Base-by-base conservation (phyloP, 139 green algal species). In the Raphidocelis subcapitata region DNA sequence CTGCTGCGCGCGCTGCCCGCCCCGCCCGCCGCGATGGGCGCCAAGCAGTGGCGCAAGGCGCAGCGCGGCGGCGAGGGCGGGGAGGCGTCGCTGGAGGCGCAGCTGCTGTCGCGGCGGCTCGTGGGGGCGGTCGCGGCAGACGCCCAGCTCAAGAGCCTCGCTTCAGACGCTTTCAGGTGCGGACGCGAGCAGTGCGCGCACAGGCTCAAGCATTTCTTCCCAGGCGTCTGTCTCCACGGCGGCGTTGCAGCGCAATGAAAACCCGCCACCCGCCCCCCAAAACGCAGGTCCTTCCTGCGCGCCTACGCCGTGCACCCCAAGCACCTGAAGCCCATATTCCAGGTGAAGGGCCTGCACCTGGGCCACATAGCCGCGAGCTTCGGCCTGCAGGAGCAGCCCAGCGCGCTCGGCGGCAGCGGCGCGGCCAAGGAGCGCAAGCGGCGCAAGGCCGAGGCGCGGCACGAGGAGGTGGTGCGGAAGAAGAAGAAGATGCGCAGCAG, bases 321-420 rank as follows among this genome's bases (percentile, higher is more conserved):
- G 0, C 69, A 59, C 16, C 41, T 97, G 5, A 95, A 93, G 78
- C 52, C 84, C 32, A 88, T 96, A 33, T 97, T 98, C 75, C 86
- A 96, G 61, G 81, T 97, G 15, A 90, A 90, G 32, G 81, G 79
- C 23, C 83, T 99, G 67, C 95, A 99, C 82, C 76, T 98, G 59
- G 95, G 95, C 1, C 95, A 99, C 81, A 83, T 97, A 3, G 95
- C 95, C 0, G 81, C 92, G 57, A 88, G 81, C 41, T 98, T 98
- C 77, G 92, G 79, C 1, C 83, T 98, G 36, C 88, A 76, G 3
- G 86, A 92, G 28, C 57, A 82, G 18, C 89, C 89, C 24, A 81
- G 15, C n/a, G 67, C 79, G 51, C 57, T 92, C 29, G 86, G 88
- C 2, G 56, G 67, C 33, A 76, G 49, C 10, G 79, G 75, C 28